phyloP scores from a whole-genome alignment of 2,329 filamentous ascomycete genomes.

The Phialemoniopsis sp. region DNA sequence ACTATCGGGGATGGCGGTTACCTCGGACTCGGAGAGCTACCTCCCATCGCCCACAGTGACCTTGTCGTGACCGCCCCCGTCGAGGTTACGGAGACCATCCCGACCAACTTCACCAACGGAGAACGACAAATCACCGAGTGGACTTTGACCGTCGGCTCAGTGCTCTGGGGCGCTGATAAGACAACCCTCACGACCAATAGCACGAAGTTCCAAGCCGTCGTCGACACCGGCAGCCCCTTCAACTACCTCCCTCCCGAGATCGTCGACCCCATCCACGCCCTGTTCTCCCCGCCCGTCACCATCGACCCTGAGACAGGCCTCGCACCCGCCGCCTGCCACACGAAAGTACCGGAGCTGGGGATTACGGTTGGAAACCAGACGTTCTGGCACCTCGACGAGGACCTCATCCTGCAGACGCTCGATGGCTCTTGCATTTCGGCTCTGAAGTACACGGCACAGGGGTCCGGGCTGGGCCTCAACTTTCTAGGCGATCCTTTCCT shows the following conservation, averaged over 20 bases:
- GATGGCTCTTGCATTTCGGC: conserved; percentile 5
- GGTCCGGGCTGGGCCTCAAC: conserved; percentile 4
- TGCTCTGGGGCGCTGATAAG: conserved; percentile 1
- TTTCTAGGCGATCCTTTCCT: conserved; percentile 42
- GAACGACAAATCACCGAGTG: conserved; percentile 10
- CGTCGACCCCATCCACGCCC: conserved; percentile 27
- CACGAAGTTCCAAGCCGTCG: conserved; percentile 29
- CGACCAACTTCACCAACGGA: conserved; percentile 6
- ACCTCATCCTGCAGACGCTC: conserved; percentile 18
- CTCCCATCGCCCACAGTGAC: conserved; percentile 8
- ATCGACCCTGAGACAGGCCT: conserved; percentile 20
- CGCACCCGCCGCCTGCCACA: conserved; percentile 35
- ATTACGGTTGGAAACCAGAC: conserved; percentile 29
- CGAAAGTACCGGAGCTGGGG: conserved; percentile 31
- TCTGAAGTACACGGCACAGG: neutral
- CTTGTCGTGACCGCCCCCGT: conserved; percentile 10
- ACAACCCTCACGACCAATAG: conserved; percentile 12
- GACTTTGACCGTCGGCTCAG: conserved; percentile 10
- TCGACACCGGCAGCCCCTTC: conserved; percentile 37
- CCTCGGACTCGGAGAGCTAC: conserved; percentile 13
- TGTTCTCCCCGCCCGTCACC: conserved; percentile 34
- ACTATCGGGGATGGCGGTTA: conserved; percentile 10
- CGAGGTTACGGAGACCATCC: conserved; percentile 13
- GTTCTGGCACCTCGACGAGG: conserved; percentile 21
- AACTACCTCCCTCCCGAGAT: conserved; percentile 32